Base-by-base conservation (phyloP, 208 protist species). In the Leishmania aethiopica region DNA sequence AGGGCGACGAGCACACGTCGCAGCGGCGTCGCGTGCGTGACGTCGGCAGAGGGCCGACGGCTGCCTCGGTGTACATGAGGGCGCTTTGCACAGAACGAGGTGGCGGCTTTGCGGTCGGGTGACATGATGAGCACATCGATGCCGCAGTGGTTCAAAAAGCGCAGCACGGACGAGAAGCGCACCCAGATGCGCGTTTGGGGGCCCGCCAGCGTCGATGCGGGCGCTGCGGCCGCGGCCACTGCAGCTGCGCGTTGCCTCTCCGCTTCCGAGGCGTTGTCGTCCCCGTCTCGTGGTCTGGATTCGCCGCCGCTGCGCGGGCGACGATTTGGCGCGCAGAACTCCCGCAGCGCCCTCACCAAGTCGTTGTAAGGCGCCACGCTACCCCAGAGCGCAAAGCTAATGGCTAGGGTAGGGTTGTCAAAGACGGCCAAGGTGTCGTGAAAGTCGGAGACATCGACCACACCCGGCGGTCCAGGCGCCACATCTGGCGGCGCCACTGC, bases 371-470 rank as follows among this genome's bases (percentile, higher is more conserved):
- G 88, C 42, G 85, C 62, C 5, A 90, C 85, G 28, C 84, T 92
- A 51, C 85, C 84, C 87, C 91, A 95, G 32, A 96, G 84, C 17
- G 85, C 70, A 49, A 95, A 80, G 59, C 89, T 90, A 35, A 93
- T 49, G 28, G 91, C 91, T 45, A 93, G 79, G 55, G 92, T 62
- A 59, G 94, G 70, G 73, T 84, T 94, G 51, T 94, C 88, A 74
- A 90, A 91, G 2, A 80, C 79, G 17, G 92, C 67, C 51, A 89
- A 32, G 0, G 84, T 78, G 55, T 84, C 85, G 49, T 57, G 57
- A 74, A 96, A 90, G 80, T 95, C 88, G 0, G 83, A 55, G 28
- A 86, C 77, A 25, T 79, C 45, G 13, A 80, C 75, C 11, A 37
- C 74, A 66, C 75, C 78, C 10, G 78, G 79, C 19, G 62, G 80